phyloP scores from a whole-genome alignment of 805 yeast genomes.

The Yarrowia sp. region DNA sequence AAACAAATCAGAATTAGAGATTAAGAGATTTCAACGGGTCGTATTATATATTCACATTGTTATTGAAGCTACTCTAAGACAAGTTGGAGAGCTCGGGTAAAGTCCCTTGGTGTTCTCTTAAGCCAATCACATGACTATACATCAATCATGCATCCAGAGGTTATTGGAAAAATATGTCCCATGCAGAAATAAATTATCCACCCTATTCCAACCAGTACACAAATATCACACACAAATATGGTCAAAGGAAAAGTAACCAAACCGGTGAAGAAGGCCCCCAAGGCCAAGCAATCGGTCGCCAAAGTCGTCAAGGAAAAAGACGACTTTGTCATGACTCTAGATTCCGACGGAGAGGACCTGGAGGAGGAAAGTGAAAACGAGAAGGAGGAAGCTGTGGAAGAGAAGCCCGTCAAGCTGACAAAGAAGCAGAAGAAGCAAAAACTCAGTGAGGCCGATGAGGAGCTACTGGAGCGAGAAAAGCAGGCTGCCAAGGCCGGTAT shows the following conservation, averaged over 20 bases:
- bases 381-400: conserved; percentile 30
- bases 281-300: conserved; percentile 8
- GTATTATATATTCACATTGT: no score
- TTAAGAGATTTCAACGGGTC: no score
- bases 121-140: conserved; percentile 9
- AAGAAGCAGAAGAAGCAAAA: conserved; percentile 33
- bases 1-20: no score
- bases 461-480: conserved; percentile 30
- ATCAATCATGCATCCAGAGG: not conserved
- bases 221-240: not conserved
- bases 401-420: conserved; percentile 23
- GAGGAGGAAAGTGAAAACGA: conserved; percentile 42
- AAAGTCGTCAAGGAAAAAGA: conserved; percentile 31
- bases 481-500: conserved; percentile 36
- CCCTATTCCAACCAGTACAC: not conserved
- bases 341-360: conserved; percentile 70
- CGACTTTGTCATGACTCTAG: conserved; percentile 74
- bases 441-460: conserved; percentile 42
- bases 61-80: no score
- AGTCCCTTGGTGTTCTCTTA: no score
- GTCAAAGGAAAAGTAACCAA: conserved; percentile 10
- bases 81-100: no score
- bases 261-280: conserved; percentile 1
- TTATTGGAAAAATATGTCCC: conserved; percentile 19
- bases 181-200: conserved; percentile 20